A percentile compares a stretch with the other conserved stretches of the same genome.
Evolutionary conservation across 768 basidiomycete genomes (phyloP).

Genomic region (Rhodotorula toruloides): DNA sequence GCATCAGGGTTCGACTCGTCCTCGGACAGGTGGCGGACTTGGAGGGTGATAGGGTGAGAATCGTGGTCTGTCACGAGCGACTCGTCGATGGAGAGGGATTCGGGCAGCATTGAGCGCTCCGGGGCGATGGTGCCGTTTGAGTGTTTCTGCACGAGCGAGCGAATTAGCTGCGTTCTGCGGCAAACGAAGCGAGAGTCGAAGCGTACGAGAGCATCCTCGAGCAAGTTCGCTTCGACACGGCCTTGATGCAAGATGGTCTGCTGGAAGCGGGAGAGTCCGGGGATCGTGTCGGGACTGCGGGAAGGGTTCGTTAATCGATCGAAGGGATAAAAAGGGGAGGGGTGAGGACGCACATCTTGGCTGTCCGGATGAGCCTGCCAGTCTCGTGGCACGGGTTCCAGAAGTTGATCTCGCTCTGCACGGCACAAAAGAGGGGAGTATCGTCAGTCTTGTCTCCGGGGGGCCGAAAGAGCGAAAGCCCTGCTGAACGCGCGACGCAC

Average conservation of each 20-base stretch:
- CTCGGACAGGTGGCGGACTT: constrained; percentile 38
- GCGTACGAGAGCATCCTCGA: too few species aligned
- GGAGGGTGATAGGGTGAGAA: constrained; percentile 43
- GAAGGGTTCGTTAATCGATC: not conserved
- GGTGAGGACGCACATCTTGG: constrained; percentile 20
- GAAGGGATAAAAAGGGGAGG: not conserved
- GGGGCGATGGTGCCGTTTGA: constrained; percentile 38
- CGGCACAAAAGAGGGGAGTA: not conserved
- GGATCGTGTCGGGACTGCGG: constrained; percentile 34
- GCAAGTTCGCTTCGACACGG: too few species aligned
- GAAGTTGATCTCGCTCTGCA: constrained; percentile 36
- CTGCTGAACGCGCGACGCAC: not conserved
- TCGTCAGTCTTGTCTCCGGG: not conserved
- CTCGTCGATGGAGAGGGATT: constrained; percentile 42
- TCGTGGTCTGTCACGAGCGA: constrained; percentile 35
- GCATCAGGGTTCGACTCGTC: constrained; percentile 40
- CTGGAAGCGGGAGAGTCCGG: constrained; percentile 37
- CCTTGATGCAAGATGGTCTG: constrained; percentile 36
- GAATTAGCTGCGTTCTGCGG: not conserved
- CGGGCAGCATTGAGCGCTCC: constrained; percentile 44
- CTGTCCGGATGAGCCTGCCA: constrained; percentile 29
- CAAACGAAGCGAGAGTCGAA: not conserved
- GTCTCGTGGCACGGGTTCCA: constrained; percentile 39
- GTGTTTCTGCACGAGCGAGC: constrained; percentile 38
- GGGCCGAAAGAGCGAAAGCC: not conserved